A percentile compares a stretch with the other conserved stretches of the same genome.
These are phyloP conservation scores for Fraxinus pennsylvanica DNA, from an alignment of 257 asterid species.

Conservation along the genomic window DNA sequence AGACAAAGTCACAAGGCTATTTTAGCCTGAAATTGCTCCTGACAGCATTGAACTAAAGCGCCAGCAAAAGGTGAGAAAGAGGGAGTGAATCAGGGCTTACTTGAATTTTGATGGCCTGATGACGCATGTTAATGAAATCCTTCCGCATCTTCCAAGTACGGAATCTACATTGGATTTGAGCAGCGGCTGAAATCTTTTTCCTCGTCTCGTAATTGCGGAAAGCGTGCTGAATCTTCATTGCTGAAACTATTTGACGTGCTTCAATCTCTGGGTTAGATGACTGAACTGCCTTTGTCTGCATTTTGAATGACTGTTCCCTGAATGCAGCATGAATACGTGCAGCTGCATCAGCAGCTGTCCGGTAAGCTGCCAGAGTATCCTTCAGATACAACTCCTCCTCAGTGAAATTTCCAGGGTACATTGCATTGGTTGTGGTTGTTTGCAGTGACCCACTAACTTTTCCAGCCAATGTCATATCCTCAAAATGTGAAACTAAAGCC, in stretches of 20 bases:
- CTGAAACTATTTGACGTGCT: conserved; percentile 84
- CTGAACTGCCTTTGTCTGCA: conserved; percentile 49
- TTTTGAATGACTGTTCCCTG: conserved; percentile 73
- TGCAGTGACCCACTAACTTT: conserved; percentile 84
- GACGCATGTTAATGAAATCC: conserved; percentile 82
- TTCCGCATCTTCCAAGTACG: conserved; percentile 87
- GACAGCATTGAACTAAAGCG: background rate
- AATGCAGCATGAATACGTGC: conserved; percentile 94
- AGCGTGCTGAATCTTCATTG: conserved; percentile 98
- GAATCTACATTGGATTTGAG: conserved; percentile 78
- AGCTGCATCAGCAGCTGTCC: conserved; percentile 98
- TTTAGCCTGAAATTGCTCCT: background rate
- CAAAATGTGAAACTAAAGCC: conserved; percentile 75
- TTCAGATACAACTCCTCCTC: conserved; percentile 76
- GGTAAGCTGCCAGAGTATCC: conserved; percentile 85
- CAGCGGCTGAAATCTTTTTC: conserved; percentile 81
- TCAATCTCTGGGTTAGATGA: conserved; percentile 70
- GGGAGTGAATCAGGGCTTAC: conserved; percentile 36
- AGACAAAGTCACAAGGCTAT: background rate
- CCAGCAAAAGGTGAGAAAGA: background rate
- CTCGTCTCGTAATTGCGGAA: conserved; percentile 69
- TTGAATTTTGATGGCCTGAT: conserved; percentile 80
- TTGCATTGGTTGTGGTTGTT: conserved; percentile 37
- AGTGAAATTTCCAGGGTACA: conserved; percentile 48
- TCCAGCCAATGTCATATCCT: conserved; percentile 92